These are phyloP conservation scores for Lecanoromycetidae sp. DNA, from an alignment of 2,329 filamentous ascomycete species.

Conservation along the genomic window DNA sequence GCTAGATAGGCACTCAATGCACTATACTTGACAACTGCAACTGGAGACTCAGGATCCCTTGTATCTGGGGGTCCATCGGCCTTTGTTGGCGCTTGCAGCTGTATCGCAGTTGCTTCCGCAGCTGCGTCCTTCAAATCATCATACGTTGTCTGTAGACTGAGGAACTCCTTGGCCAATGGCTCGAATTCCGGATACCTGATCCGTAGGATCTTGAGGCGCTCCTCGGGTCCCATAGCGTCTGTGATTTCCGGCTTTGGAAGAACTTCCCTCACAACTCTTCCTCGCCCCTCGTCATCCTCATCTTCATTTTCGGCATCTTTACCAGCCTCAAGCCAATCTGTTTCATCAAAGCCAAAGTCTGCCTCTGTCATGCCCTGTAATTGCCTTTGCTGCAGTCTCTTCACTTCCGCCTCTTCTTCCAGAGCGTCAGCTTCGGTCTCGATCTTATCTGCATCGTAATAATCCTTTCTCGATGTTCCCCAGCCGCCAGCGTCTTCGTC, in stretches of 20 bases:
- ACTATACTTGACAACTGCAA: constrained; percentile 62
- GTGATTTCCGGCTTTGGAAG: constrained; percentile 73
- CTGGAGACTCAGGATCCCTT: constrained; percentile 33
- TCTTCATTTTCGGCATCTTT: constrained; percentile 31
- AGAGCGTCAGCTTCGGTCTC: constrained; percentile 63
- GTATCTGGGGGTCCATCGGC: constrained; percentile 26
- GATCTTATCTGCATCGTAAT: constrained; percentile 77
- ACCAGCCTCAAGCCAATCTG: constrained; percentile 61
- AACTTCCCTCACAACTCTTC: constrained; percentile 65
- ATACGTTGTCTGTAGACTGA: constrained; percentile 51
- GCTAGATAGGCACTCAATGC: constrained; percentile 77
- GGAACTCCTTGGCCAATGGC: constrained; percentile 67
- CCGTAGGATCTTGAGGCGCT: constrained; percentile 62
- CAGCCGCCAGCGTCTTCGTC: constrained; percentile 57
- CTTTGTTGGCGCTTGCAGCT: constrained; percentile 1
- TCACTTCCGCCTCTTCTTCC: constrained; percentile 85
- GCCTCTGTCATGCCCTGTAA: constrained; percentile 76
- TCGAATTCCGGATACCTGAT: constrained; percentile 87
- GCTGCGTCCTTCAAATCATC: constrained; percentile 49
- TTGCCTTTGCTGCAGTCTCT: constrained; percentile 80
- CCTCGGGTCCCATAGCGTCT: constrained; percentile 62
- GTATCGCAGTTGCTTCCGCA: constrained; percentile 39
- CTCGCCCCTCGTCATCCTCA: constrained; percentile 27
- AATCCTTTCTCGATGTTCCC: constrained; percentile 78
- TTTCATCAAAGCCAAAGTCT: constrained; percentile 87